A percentile compares a stretch with the other conserved stretches of the same genome.
Conservation (phyloP, 257 asterid species). For the Verbascum thapsus region DNA sequence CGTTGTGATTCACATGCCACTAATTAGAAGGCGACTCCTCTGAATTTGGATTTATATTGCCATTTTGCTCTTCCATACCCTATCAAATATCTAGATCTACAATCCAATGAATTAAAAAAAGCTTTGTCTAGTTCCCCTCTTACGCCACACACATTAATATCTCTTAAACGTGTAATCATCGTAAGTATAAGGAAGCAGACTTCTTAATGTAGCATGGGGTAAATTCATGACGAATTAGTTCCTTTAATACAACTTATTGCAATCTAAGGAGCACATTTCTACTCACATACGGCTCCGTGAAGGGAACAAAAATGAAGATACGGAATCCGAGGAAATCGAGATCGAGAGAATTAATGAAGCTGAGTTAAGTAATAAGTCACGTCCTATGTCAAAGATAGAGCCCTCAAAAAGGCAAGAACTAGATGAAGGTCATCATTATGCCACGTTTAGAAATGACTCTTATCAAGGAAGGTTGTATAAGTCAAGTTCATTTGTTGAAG, state of each 20-base stretch:
- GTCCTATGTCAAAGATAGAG: background rate
- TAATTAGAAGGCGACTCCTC: background rate
- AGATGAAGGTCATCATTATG: background rate
- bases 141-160: no score
- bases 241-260: no score
- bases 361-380: background rate
- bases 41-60: background rate
- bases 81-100: conserved; percentile 17
- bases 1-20: background rate
- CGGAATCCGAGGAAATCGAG: background rate
- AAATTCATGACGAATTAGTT: no score
- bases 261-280: no score
- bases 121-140: no score
- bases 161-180: no score
- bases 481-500: conserved; percentile 7
- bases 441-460: conserved; percentile 1
- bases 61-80: no score
- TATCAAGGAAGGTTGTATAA: background rate
- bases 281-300: no score
- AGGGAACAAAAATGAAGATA: no score
- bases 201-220: no score
- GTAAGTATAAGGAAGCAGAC: no score
- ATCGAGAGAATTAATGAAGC: conserved; percentile 1
- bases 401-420: background rate
- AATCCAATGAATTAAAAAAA: no score